Percentiles rank a stretch among this genome's conserved stretches.
These are phyloP conservation scores for Boletus insuetus DNA, from an alignment of 768 basidiomycete genomes.

Conservation along the genomic window DNA sequence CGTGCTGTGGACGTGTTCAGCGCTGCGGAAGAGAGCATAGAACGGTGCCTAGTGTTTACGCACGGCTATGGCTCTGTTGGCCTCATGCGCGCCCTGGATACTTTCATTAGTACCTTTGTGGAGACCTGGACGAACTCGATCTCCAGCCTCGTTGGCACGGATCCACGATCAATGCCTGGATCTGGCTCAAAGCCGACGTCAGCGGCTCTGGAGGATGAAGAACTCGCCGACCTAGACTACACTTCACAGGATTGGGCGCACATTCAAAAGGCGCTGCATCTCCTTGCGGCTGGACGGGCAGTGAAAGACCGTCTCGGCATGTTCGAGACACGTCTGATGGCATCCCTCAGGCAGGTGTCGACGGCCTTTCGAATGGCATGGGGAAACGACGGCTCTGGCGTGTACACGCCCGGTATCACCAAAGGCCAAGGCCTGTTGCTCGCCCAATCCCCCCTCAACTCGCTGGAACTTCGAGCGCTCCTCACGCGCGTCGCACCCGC, in stretches of 20 bases:
- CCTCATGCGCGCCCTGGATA: conserved; percentile 72
- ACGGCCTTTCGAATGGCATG: conserved; percentile 55
- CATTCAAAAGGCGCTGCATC: conserved; percentile 79
- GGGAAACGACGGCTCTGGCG: conserved; percentile 47
- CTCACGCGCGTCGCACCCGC: conserved; percentile 27
- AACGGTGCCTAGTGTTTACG: conserved; percentile 75
- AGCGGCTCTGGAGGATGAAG: conserved; percentile 40
- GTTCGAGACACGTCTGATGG: conserved; percentile 72
- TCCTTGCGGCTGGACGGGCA: conserved; percentile 76
- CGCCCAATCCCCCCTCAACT: conserved; percentile 82
- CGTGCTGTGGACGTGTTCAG: conserved; percentile 71
- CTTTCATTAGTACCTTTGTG: conserved; percentile 68
- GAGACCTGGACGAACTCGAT: conserved; percentile 58
- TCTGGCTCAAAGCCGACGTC: conserved; percentile 31
- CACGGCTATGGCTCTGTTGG: conserved; percentile 83
- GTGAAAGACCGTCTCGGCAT: conserved; percentile 62
- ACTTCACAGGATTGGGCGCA: conserved; percentile 84
- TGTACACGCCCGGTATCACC: conserved; percentile 55
- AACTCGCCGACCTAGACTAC: conserved; percentile 82
- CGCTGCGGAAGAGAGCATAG: conserved; percentile 75
- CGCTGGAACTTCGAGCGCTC: conserved; percentile 56
- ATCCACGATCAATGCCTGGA: conserved; percentile 26
- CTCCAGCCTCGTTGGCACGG: conserved; percentile 34
- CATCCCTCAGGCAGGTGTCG: conserved; percentile 56
- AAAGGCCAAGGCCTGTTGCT: conserved; percentile 73